Evolutionary conservation across 176 grass and related monocot species (phyloP).

Genomic region (Ananas comosus): DNA sequence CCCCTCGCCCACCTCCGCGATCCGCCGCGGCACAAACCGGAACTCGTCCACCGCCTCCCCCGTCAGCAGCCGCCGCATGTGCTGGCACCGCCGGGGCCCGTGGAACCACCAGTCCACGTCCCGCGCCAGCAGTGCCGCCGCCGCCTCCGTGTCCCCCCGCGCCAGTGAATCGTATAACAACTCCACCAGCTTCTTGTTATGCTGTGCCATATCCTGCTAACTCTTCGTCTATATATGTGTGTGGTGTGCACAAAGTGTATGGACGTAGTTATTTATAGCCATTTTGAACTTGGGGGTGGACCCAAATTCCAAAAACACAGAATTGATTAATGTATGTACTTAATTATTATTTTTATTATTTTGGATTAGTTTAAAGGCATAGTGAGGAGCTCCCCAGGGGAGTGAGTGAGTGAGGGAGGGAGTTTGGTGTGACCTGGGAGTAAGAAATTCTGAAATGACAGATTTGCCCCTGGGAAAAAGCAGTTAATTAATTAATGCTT

Average conservation of each 20-base stretch:
- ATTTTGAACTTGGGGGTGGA: not conserved
- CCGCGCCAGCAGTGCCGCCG: not conserved
- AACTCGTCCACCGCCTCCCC: slow-evolving; percentile 15
- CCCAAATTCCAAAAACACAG: too few species aligned
- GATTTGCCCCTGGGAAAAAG: not conserved
- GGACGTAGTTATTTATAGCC: not conserved
- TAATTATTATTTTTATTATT: too few species aligned
- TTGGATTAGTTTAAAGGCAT: too few species aligned
- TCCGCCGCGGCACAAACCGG: slow-evolving; percentile 8
- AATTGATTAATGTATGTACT: too few species aligned
- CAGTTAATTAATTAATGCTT: too few species aligned
- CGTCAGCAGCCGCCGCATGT: slow-evolving; percentile 28
- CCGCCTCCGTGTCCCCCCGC: slow-evolving; percentile 3
- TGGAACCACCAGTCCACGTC: slow-evolving; percentile 50
- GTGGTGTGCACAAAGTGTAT: not conserved
- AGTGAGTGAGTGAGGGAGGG: not conserved
- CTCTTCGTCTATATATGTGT: not conserved
- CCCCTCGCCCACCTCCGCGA: slow-evolving; percentile 17
- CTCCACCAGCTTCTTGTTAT: slow-evolving; percentile 25
- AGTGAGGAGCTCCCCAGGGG: not conserved
- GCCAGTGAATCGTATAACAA: slow-evolving; percentile 25
- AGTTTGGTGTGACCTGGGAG: not conserved
- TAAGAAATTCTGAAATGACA: not conserved
- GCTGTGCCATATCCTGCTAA: not conserved
- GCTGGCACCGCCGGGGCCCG: slow-evolving; percentile 30